Percentiles rank a stretch among this genome's conserved stretches.
phyloP scores from a whole-genome alignment of 2,329 filamentous ascomycete genomes.

The Myriosclerotinia curreyana region DNA sequence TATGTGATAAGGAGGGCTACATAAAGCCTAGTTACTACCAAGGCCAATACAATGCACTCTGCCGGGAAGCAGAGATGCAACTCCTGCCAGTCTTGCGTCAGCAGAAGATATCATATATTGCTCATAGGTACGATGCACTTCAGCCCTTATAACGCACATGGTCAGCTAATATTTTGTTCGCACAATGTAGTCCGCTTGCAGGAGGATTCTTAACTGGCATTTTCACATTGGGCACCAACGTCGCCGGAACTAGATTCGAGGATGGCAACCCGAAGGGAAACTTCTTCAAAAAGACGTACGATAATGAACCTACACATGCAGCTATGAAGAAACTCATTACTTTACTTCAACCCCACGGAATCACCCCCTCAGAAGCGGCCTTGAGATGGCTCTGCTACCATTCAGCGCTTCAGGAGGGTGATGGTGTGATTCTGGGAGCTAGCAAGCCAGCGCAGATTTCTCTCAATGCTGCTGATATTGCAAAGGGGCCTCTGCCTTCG shows the following conservation, averaged over 20 bases:
- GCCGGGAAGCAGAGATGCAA: slow-evolving; percentile 4
- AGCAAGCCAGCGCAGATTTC: neutral
- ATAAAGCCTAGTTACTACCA: slow-evolving; percentile 8
- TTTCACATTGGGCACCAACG: neutral
- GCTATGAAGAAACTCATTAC: neutral
- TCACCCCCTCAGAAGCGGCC: neutral
- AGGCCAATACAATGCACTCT: slow-evolving; percentile 8
- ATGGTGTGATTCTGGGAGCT: slow-evolving; percentile 3
- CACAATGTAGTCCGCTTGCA: slow-evolving; percentile 1
- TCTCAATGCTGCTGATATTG: slow-evolving; percentile 7
- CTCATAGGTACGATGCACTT: neutral
- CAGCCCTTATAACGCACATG: neutral
- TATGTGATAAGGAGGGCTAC: slow-evolving; percentile 1
- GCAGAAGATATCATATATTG: slow-evolving; percentile 16
- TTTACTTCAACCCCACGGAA: neutral
- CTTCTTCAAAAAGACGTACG: neutral
- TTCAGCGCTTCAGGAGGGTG: neutral
- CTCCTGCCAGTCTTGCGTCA: neutral
- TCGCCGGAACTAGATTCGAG: neutral
- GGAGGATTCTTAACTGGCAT: neutral
- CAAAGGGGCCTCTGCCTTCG: slow-evolving; percentile 6
- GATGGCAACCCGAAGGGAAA: neutral
- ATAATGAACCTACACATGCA: neutral
- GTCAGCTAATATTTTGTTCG: neutral
- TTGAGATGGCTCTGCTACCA: slow-evolving; percentile 4